Evolutionary conservation across 2,329 filamentous ascomycete species (phyloP), one percentile per base, ranked within the genome.

Genomic region (Neonectria hederae): DNA sequence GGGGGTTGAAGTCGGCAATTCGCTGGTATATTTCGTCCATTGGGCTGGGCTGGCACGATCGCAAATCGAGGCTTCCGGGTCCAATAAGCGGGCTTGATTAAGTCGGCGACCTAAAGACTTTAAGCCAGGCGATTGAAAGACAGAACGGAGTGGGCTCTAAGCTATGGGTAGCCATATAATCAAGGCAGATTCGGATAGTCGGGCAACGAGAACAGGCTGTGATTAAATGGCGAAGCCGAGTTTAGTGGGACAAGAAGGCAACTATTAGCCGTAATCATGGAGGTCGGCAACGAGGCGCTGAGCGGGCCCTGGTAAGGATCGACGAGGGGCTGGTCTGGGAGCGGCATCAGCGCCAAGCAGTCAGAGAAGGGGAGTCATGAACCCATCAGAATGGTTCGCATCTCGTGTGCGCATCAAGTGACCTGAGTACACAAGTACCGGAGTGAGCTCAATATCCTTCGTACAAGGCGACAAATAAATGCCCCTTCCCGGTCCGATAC

Each of bases 1-100:
- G 70, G 2, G 72, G 57, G 40, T 72, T 74, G 54, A 75, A 69
- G 11, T 63, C 64, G 49, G 70, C 66, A 48, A 77, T 72, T 49
- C 76, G 77, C 7, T 72, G 63, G 54, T 76, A 77, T 58, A 77
- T 74, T 28, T 77, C 75, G 26, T 77, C 76, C 76, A 77, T 77
- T 22, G 26, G 35, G 35, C 5, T 22, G 54, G 54, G 62, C 45
- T 54, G 46, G 59, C 58, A 40, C 48, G 21, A 46, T 19, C 21
- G 17, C 28, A 9, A 13, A 51, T 21, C 4, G 46, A 19, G 26
- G 26, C n/a, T 11, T 30, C 17, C 17, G 9, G 26, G 46, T 2
- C 14, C 35, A n/a, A 2, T 14, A 17, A 14, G 35, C n/a, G n/a
- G 10, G 17, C 3, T 40, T 40, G 38, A 10, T n/a, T 14, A 5